Percentiles rank a stretch among this genome's conserved stretches.
Conservation (phyloP, 768 basidiomycete species). For the Mycena albidolilacea region DNA sequence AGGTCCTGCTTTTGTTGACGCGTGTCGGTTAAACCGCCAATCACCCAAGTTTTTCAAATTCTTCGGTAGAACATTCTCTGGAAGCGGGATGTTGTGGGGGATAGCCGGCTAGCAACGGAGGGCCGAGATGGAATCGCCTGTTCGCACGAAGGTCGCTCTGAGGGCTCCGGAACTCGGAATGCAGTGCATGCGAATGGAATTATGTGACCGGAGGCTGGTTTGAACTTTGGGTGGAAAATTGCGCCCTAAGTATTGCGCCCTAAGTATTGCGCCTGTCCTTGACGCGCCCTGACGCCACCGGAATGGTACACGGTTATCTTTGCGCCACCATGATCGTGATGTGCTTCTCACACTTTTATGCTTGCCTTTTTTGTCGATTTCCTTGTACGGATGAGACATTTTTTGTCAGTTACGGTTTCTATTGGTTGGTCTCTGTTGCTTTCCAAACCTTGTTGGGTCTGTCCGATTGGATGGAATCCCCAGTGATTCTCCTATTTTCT, state of each 20-base stretch:
- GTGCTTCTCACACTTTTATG: background rate
- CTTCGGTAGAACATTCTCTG: constrained; percentile 13
- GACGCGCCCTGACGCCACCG: background rate
- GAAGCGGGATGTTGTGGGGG: constrained; percentile 4
- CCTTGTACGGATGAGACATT: constrained; percentile 2
- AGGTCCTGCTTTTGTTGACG: constrained; percentile 4
- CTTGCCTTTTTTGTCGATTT: background rate
- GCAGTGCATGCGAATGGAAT: background rate
- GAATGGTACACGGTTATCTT: background rate
- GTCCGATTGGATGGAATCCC: background rate
- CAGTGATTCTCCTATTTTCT: background rate
- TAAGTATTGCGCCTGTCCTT: background rate
- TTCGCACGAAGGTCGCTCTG: too few species aligned
- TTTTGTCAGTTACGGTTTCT: background rate
- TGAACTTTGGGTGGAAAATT: too few species aligned
- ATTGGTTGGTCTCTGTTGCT: background rate
- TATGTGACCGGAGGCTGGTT: too few species aligned
- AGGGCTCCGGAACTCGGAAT: background rate
- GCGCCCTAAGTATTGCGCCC: too few species aligned
- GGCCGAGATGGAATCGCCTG: too few species aligned
- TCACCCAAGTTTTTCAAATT: constrained; percentile 21
- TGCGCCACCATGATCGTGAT: constrained; percentile 4
- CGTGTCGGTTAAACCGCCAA: constrained; percentile 5
- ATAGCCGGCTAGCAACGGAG: constrained; percentile 26
- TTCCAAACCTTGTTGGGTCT: background rate